phyloP scores from a whole-genome alignment of 1,284 basidiomycete species.

The Leucoagaricus sp. region DNA sequence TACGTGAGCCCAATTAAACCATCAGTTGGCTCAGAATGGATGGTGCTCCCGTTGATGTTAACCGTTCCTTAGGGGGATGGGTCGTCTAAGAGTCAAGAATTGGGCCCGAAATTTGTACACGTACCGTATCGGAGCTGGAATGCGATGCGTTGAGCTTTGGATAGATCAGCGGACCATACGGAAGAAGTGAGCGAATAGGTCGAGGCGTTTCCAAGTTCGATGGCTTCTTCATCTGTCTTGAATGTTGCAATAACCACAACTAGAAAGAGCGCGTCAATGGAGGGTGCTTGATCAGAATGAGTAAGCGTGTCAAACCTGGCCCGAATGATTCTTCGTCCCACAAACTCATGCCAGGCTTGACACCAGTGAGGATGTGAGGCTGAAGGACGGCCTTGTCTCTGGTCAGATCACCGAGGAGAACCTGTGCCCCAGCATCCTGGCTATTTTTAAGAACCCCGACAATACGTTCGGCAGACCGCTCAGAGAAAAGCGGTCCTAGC shows the following conservation, averaged over 20 bases:
- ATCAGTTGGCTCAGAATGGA: constrained; percentile 34
- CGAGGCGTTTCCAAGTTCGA: constrained; percentile 54
- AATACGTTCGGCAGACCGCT: constrained; percentile 51
- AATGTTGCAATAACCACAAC: constrained; percentile 50
- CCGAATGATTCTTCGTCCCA: constrained; percentile 64
- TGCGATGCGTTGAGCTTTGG: constrained; percentile 24
- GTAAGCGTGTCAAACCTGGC: constrained; percentile 43
- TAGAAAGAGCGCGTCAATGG: constrained; percentile 22
- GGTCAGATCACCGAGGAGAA: constrained; percentile 48
- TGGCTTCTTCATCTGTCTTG: constrained; percentile 52
- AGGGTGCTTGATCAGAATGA: no score
- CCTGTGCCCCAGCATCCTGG: constrained; percentile 48
- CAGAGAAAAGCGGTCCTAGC: constrained; percentile 49
- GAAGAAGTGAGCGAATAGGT: constrained; percentile 55
- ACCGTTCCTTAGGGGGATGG: constrained; percentile 33
- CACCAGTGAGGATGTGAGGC: constrained; percentile 53
- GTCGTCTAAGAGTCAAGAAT: not conserved
- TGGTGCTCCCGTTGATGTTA: constrained; percentile 43
- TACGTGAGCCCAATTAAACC: constrained; percentile 38
- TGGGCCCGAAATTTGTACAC: no score
- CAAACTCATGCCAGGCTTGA: constrained; percentile 50
- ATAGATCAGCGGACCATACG: constrained; percentile 46
- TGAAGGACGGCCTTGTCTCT: constrained; percentile 47
- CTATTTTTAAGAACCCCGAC: constrained; percentile 53
- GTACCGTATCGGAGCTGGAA: constrained; percentile 48